Evolutionary conservation across 805 yeast genomes (phyloP).

Genomic region (Clavispora santaluciae): DNA sequence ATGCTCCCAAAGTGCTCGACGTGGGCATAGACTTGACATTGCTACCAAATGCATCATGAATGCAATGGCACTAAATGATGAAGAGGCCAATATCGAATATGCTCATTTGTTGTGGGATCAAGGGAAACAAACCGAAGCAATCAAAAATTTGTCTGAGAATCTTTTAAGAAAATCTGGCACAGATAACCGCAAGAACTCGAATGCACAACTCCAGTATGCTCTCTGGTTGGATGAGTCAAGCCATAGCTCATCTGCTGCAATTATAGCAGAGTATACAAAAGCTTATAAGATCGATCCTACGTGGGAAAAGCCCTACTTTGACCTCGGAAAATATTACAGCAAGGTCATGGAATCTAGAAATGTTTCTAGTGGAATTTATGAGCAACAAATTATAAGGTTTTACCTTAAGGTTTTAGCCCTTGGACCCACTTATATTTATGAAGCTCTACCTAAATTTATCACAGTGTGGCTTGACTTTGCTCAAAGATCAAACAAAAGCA

Average conservation of each 20-base stretch:
- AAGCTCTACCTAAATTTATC: slow-evolving; percentile 83
- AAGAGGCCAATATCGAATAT: slow-evolving; percentile 63
- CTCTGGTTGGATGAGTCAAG: slow-evolving; percentile 86
- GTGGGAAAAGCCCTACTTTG: slow-evolving; percentile 80
- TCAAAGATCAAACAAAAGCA: slow-evolving; percentile 20
- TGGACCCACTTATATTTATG: slow-evolving; percentile 67
- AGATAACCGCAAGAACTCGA: slow-evolving; percentile 21
- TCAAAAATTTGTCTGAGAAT: slow-evolving; percentile 53
- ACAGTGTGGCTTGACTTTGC: slow-evolving; percentile 88
- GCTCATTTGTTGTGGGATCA: slow-evolving; percentile 84
- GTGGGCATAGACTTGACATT: slow-evolving; percentile 63
- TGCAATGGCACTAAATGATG: slow-evolving; percentile 43
- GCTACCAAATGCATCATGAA: slow-evolving; percentile 65
- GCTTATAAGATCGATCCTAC: slow-evolving; percentile 50
- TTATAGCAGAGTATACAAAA: slow-evolving; percentile 61
- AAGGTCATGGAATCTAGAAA: slow-evolving; percentile 68
- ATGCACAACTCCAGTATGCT: slow-evolving; percentile 71
- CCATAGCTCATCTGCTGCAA: slow-evolving; percentile 70
- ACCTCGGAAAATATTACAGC: slow-evolving; percentile 73
- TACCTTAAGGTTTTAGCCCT: slow-evolving; percentile 56
- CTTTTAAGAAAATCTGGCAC: slow-evolving; percentile 18
- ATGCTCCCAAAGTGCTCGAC: slow-evolving; percentile 62
- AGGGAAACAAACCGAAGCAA: slow-evolving; percentile 82
- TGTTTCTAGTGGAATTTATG: slow-evolving; percentile 46
- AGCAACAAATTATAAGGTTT: slow-evolving; percentile 48